Percentiles rank a stretch among this genome's conserved stretches.
phyloP scores from a whole-genome alignment of 352 stramenopile genomes.

The Phytopythium mirpurense region DNA sequence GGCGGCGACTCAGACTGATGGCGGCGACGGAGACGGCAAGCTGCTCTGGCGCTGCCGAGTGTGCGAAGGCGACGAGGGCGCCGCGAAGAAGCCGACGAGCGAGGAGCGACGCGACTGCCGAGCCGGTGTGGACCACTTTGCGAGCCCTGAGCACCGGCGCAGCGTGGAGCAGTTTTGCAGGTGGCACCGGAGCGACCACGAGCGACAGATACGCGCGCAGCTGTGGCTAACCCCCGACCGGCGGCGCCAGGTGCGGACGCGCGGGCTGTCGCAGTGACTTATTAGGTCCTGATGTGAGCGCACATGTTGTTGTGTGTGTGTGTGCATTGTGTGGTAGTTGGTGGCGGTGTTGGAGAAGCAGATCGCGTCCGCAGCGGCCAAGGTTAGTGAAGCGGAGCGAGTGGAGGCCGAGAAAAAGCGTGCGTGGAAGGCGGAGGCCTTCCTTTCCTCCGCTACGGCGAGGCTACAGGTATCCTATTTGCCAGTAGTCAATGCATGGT shows the following conservation, averaged over 20 bases:
- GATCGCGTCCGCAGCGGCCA: conserved; percentile 1
- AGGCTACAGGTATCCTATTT: conserved; percentile 32
- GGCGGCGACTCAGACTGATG: neutral
- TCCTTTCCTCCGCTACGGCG: conserved; percentile 32
- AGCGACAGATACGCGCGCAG: conserved; percentile 24
- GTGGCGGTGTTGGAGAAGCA: neutral
- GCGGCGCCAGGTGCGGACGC: conserved; percentile 18
- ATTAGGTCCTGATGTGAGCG: neutral
- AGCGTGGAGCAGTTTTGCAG: conserved; percentile 47
- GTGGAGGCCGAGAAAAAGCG: neutral
- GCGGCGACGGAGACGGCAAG: neutral
- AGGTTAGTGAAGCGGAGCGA: neutral
- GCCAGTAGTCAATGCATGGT: too few species aligned
- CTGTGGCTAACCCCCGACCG: conserved; percentile 28
- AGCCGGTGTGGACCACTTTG: conserved; percentile 35
- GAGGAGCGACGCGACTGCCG: conserved; percentile 3
- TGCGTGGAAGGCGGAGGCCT: conserved; percentile 17
- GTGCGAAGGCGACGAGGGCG: conserved; percentile 20
- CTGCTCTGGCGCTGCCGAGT: conserved; percentile 36
- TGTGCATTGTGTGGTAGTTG: neutral
- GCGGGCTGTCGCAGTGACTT: neutral
- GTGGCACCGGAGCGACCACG: conserved; percentile 45
- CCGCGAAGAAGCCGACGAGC: conserved; percentile 3
- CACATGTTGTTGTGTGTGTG: neutral
- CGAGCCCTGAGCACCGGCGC: conserved; percentile 23